Base-by-base conservation (phyloP, 495 filamentous ascomycete genomes). In the Penicillium macrosclerotiorum region DNA sequence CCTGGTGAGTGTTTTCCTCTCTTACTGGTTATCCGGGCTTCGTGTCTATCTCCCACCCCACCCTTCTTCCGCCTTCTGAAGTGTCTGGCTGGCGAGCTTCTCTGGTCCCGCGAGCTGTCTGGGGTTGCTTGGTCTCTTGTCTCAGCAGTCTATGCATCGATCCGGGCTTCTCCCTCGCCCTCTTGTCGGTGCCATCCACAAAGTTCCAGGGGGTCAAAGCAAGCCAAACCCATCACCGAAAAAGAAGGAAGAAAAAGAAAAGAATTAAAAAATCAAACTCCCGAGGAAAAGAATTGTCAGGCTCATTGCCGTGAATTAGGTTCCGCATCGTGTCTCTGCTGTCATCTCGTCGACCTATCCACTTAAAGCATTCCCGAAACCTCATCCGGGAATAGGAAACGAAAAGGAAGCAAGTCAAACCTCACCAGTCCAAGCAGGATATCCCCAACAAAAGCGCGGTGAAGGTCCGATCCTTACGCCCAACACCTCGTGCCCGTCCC, bases 261-360 rank as follows among this genome's bases (percentile, higher is more conserved):
- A n/a, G n/a, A n/a, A n/a, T n/a, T n/a, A n/a, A n/a, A n/a, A 22
- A 24, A 40, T 27, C 23, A 42, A 19, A 47, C 11, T 24, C 22
- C 24, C 8, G 19, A 27, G 27, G 22, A 27, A 40, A 5, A 12
- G 14, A n/a, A n/a, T n/a, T n/a, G n/a, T 67, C 59, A 37, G 64
- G 56, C 65, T 69, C 57, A 68, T 65, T 54, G 53, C 36, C n/a
- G n/a, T 48, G 42, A 53, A 54, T 39, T 65, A 65, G 65, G n/a
- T n/a, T 64, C 63, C 58, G 48, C 37, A 40, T 18, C 42, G 12
- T 29, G 18, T 37, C 49, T 52, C 40, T 38, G 47, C n/a, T n/a
- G n/a, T n/a, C n/a, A n/a, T 39, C 32, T 35, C 37, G 38, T 20
- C 37, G 48, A 45, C 59, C 57, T 57, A 57, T 52, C 48, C 37